phyloP scores from a whole-genome alignment of 2,329 filamentous ascomycete species.

The Microdochium trichocladiopsis region DNA sequence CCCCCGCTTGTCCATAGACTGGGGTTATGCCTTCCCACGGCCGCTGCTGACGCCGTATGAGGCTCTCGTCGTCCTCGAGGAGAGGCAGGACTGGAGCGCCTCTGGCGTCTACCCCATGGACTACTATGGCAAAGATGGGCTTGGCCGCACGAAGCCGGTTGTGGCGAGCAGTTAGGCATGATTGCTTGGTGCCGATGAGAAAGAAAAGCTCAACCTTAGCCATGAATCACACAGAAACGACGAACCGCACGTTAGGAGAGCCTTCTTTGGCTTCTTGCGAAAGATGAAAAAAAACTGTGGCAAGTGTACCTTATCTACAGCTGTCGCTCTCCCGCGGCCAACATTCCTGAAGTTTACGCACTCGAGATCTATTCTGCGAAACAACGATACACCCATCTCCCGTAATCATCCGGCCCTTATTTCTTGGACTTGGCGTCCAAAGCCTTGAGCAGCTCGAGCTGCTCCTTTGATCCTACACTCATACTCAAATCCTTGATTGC shows the following conservation, averaged over 20 bases:
- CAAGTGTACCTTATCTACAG: too few relatives aligned
- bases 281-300: too few relatives aligned
- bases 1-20: conserved; percentile 94
- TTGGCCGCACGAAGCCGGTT: conserved; percentile 66
- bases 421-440: background rate
- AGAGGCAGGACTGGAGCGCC: conserved; percentile 66
- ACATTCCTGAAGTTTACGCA: too few relatives aligned
- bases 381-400: too few relatives aligned
- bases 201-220: too few relatives aligned
- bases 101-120: conserved; percentile 87
- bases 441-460: conserved; percentile 2
- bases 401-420: too few relatives aligned
- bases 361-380: too few relatives aligned
- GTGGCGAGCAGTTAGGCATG: background rate
- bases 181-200: too few relatives aligned
- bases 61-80: conserved; percentile 81
- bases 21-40: conserved; percentile 91
- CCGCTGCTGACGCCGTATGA: conserved; percentile 92
- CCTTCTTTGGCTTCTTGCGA: too few relatives aligned
- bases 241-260: too few relatives aligned
- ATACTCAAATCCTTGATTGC: background rate
- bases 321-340: too few relatives aligned
- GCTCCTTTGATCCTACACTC: conserved; percentile 9
- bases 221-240: too few relatives aligned
- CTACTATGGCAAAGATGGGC: conserved; percentile 87